These are phyloP conservation scores for Helichrysum umbraculigerum DNA, from an alignment of 129 eudicot genomes.

Conservation along the genomic window DNA sequence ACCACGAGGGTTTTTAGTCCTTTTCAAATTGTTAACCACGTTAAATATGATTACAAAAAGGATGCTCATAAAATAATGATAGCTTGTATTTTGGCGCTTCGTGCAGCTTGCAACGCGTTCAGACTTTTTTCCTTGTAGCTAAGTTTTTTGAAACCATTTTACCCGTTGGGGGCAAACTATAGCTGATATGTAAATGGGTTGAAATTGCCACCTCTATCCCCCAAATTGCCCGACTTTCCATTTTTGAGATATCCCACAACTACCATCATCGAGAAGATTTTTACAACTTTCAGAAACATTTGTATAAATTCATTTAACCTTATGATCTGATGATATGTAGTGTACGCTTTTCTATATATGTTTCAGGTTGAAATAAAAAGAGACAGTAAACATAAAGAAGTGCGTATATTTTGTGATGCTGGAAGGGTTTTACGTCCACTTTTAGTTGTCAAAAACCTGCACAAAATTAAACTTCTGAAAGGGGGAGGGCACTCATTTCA, in stretches of 20 bases:
- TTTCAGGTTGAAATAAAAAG: constrained; percentile 78
- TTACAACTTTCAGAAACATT: neutral
- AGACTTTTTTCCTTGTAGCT: neutral
- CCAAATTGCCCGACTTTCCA: neutral
- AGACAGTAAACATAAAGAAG: constrained; percentile 67
- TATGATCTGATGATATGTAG: neutral
- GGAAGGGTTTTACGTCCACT: constrained; percentile 94
- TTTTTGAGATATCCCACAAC: neutral
- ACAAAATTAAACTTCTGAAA: constrained; percentile 57
- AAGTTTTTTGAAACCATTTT: neutral
- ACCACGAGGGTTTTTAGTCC: neutral
- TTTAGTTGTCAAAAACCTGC: constrained; percentile 63
- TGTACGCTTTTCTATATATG: neutral
- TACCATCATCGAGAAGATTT: constrained; percentile 1
- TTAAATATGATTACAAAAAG: neutral
- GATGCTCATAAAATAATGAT: neutral
- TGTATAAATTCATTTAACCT: constrained; percentile 1
- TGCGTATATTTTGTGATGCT: constrained; percentile 82
- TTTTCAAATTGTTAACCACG: neutral
- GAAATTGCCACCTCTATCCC: constrained; percentile 1
- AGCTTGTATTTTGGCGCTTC: neutral
- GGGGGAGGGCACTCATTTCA: constrained; percentile 63
- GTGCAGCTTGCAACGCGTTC: neutral
- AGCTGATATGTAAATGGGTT: neutral
- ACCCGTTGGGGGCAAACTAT: neutral